A percentile compares a stretch with the other conserved stretches of the same genome.
Evolutionary conservation across 2,329 filamentous ascomycete genomes (phyloP).

Genomic region (Clonostachys rhizophaga): DNA sequence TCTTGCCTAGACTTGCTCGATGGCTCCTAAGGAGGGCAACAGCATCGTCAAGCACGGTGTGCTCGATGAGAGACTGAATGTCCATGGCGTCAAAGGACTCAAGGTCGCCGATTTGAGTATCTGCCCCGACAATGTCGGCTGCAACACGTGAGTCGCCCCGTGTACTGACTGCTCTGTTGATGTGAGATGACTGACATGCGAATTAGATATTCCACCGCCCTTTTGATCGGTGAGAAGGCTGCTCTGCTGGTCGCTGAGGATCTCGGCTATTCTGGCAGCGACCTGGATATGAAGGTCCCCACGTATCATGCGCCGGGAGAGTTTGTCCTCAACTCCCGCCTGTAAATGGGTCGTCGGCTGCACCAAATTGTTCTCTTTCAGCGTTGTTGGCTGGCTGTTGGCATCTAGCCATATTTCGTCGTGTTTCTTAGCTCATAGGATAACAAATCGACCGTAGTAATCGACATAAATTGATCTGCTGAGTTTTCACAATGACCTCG

Average conservation of each 20-base stretch:
- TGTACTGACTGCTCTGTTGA: constrained; percentile 6
- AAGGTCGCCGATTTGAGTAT: constrained; percentile 75
- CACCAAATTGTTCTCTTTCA: neutral
- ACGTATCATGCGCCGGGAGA: constrained; percentile 55
- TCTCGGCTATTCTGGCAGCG: constrained; percentile 66
- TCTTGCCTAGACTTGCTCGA: constrained; percentile 60
- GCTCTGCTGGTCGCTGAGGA: constrained; percentile 68
- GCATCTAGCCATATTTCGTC: too few species aligned
- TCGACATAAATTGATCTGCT: too few species aligned
- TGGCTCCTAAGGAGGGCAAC: constrained; percentile 73
- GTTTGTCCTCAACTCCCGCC: constrained; percentile 26
- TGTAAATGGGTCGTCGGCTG: constrained; percentile 18
- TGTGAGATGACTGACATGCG: constrained; percentile 3
- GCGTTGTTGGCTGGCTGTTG: too few species aligned
- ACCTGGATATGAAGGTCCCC: constrained; percentile 73
- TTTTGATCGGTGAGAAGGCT: constrained; percentile 73
- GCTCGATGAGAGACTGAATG: constrained; percentile 71
- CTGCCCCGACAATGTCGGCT: constrained; percentile 75
- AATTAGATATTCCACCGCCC: constrained; percentile 60
- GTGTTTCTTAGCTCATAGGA: too few species aligned
- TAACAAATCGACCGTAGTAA: too few species aligned
- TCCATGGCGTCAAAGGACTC: constrained; percentile 71
- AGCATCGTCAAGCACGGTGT: constrained; percentile 78
- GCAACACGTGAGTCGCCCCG: constrained; percentile 47
- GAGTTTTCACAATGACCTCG: too few species aligned